phyloP scores from a whole-genome alignment of 2,329 filamentous ascomycete genomes.

The Clonostachys rhizophaga region DNA sequence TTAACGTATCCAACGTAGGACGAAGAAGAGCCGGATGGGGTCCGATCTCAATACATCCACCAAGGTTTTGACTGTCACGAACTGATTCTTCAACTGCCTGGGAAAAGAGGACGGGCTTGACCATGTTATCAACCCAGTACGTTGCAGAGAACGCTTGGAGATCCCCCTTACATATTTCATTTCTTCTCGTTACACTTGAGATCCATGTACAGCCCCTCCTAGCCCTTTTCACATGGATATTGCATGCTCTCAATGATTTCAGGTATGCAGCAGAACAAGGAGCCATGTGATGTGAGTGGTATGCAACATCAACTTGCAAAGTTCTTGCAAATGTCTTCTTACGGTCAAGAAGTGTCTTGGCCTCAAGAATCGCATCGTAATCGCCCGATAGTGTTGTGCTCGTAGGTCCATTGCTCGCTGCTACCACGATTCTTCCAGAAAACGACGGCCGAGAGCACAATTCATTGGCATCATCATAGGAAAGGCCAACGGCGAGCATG shows the following conservation, averaged over 20 bases:
- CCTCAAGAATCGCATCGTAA: not conserved
- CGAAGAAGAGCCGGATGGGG: no score
- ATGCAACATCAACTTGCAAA: slow-evolving; percentile 7
- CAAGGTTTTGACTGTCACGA: no score
- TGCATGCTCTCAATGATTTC: slow-evolving; percentile 3
- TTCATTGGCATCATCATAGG: not conserved
- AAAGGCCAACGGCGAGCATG: slow-evolving; percentile 50
- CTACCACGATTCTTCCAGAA: slow-evolving; percentile 7
- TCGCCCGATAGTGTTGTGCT: slow-evolving; percentile 25
- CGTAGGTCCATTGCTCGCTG: slow-evolving; percentile 23
- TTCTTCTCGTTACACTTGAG: no score
- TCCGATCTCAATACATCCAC: no score
- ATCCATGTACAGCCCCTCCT: no score
- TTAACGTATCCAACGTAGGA: not conserved
- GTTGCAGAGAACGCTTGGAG: slow-evolving; percentile 8
- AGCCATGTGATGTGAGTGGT: slow-evolving; percentile 20
- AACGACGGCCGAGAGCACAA: slow-evolving; percentile 7
- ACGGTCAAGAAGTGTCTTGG: slow-evolving; percentile 4
- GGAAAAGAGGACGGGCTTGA: slow-evolving; percentile 11
- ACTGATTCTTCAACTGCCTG: not conserved
- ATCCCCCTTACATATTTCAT: not conserved
- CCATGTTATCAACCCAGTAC: slow-evolving; percentile 12
- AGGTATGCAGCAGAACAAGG: slow-evolving; percentile 4
- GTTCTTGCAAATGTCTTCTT: slow-evolving; percentile 10
- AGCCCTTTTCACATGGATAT: not conserved